phyloP scores from a whole-genome alignment of 331 rosid species.

The Cydonia oblonga region DNA sequence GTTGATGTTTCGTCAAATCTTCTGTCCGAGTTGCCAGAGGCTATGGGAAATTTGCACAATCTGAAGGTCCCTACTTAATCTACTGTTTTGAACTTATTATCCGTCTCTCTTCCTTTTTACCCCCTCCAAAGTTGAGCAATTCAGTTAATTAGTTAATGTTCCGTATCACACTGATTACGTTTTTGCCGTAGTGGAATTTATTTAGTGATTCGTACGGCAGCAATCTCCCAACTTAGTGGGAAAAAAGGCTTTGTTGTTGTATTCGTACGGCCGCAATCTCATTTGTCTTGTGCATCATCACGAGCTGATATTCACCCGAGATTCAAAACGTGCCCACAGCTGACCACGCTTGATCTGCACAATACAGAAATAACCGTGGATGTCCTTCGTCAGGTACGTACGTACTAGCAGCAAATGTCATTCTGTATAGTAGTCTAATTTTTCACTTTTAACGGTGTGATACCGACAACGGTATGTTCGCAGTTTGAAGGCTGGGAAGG shows the following conservation, averaged over 20 bases:
- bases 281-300: too few species aligned
- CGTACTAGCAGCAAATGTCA: neutral
- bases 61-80: conserved; percentile 47
- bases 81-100: neutral
- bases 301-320: neutral
- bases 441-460: neutral
- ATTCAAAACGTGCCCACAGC: conserved; percentile 65
- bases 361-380: conserved; percentile 77
- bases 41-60: conserved; percentile 45
- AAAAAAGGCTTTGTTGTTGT: too few species aligned
- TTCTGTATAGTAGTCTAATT: neutral
- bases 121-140: neutral
- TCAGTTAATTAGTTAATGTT: neutral
- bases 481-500: conserved; percentile 88
- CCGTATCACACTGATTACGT: neutral
- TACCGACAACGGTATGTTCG: neutral
- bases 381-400: conserved; percentile 64
- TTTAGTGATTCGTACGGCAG: too few species aligned
- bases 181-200: neutral
- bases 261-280: too few species aligned
- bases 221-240: too few species aligned
- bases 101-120: neutral
- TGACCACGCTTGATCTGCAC: conserved; percentile 73
- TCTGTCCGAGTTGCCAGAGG: conserved; percentile 64
- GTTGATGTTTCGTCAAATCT: conserved; percentile 77